Evolutionary conservation across 306 rosid species (phyloP).

Genomic region (Mimosa bimucronata): DNA sequence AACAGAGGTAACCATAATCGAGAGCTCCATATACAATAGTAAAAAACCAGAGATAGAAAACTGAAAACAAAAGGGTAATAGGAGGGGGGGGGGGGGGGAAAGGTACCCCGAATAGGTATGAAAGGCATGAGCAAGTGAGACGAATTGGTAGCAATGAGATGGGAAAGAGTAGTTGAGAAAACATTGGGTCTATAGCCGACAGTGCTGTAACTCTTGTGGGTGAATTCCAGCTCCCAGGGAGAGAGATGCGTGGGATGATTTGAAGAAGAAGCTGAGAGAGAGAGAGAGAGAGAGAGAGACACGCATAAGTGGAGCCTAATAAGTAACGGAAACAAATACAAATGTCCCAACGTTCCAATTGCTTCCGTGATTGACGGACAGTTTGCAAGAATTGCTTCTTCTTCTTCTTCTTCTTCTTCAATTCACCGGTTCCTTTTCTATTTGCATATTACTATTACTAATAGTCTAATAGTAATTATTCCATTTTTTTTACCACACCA

Average conservation of each 20-base stretch:
- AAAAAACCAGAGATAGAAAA: background rate
- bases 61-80: background rate
- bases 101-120: constrained; percentile 77
- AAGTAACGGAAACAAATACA: too few relatives aligned
- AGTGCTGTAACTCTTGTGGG: constrained; percentile 85
- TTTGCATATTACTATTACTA: too few relatives aligned
- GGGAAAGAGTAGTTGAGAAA: constrained; percentile 87
- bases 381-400: too few relatives aligned
- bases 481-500: too few relatives aligned
- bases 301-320: too few relatives aligned
- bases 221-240: constrained; percentile 70
- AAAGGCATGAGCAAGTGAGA: constrained; percentile 74
- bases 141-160: constrained; percentile 79
- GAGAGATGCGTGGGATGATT: too few relatives aligned
- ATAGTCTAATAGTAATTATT: too few relatives aligned
- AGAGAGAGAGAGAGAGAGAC: too few relatives aligned
- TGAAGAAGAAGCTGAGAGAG: background rate
- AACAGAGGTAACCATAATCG: background rate
- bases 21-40: background rate
- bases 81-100: background rate
- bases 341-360: too few relatives aligned
- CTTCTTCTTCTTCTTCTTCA: too few relatives aligned
- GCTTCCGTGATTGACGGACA: too few relatives aligned
- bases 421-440: too few relatives aligned
- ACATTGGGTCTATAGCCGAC: constrained; percentile 89